Base-by-base conservation (phyloP, 768 basidiomycete species). In the Thelephora ganbajun region DNA sequence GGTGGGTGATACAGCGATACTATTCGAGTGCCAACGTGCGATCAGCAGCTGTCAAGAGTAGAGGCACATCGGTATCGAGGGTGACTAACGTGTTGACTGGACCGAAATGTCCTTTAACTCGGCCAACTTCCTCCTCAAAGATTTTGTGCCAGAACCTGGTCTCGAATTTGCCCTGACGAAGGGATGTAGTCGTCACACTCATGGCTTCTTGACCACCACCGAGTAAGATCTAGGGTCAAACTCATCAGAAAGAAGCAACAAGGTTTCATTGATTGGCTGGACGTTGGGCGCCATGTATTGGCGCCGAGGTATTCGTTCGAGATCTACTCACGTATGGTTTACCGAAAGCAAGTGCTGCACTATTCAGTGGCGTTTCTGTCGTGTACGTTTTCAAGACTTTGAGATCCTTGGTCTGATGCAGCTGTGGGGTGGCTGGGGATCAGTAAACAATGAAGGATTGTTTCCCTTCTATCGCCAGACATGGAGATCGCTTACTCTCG, bases 171-270 rank as follows among this genome's bases (percentile, higher is more conserved):
- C 94, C 96, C 62, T 96, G 89, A 45, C 96, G 79, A 19, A 79
- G 58, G 1, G 90, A 91, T 0, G 94, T 98, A 6, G 91, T 98
- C 12, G 96, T 97, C 45, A 98, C 96, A 57, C 70, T 80, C 90
- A 91, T 94, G 3, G 96, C 96, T 61, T 96, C 94, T 65, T 98
- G 96, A 37, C 96, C 96, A 63, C 96, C 94, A 39, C 96, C 96
- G 19, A 96, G 71, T 30, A 98, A 75, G 37, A 93, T 74, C 87
- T 91, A 36, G 20, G 33, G 35, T 42, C 23, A 11, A n/a, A 16
- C 30, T 5, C 0, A 11, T 49, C 23, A 47, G 12, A 47, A 23
- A 19, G 16, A 41, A 44, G 42, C 12, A 35, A 33, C 18, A 33
- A 45, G 16, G 13, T 23, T 18, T 22, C 33, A 26, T 5, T 35